These are phyloP conservation scores for Talaromyces rugulosus DNA, from an alignment of 2,329 filamentous ascomycete species.

Conservation along the genomic window DNA sequence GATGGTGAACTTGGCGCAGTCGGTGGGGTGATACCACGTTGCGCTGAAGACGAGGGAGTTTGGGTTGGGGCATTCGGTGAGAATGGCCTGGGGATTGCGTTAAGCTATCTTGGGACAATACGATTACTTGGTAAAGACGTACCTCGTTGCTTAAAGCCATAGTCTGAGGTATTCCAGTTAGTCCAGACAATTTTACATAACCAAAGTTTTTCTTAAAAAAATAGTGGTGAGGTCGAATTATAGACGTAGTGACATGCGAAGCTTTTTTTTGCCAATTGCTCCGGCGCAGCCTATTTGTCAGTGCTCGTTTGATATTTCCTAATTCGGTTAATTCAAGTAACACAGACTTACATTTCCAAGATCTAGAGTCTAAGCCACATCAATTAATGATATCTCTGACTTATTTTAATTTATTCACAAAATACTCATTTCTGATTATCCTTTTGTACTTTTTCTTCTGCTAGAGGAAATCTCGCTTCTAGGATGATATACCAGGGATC, in stretches of 20 bases:
- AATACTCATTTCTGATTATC: no score
- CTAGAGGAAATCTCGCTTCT: no score
- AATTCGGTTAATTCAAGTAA: not conserved
- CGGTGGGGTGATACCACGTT: constrained; percentile 1
- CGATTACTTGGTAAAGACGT: not conserved
- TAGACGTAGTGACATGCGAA: not conserved
- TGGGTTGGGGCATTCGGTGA: constrained; percentile 1
- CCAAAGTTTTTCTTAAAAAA: not conserved
- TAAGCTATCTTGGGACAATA: not conserved
- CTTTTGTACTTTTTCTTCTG: no score
- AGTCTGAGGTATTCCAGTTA: not conserved
- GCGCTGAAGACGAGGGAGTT: not conserved
- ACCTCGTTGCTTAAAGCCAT: not conserved
- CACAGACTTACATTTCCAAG: not conserved
- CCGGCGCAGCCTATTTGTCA: not conserved
- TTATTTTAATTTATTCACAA: no score
- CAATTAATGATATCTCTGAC: not conserved
- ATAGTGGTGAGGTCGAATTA: no score
- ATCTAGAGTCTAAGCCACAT: not conserved
- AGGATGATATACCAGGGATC: constrained; percentile 15
- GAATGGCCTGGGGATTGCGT: not conserved
- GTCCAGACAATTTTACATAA: not conserved
- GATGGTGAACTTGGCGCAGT: constrained; percentile 1
- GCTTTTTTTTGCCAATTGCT: not conserved
- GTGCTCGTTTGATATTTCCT: constrained; percentile 7